Percentiles rank a stretch among this genome's conserved stretches.
Conservation (phyloP, 176 grass and related monocot genomes). For the Oryza meyeriana region DNA sequence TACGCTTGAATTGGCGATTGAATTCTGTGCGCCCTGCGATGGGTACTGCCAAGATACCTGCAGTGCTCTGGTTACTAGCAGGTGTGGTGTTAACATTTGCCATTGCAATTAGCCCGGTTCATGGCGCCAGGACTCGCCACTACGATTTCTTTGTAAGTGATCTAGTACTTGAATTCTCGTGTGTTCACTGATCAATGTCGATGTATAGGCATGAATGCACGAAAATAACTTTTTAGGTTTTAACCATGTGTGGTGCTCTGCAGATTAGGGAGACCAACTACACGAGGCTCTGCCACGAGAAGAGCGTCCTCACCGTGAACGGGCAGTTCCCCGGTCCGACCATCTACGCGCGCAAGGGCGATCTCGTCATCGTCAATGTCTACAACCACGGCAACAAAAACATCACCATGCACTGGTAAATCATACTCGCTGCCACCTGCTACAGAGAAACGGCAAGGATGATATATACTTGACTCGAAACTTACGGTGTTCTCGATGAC, state of each 20-base stretch:
- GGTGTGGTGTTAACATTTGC: constrained; percentile 19
- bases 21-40: constrained; percentile 2
- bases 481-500: neutral
- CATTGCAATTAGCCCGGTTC: neutral
- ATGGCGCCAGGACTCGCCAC: constrained; percentile 19
- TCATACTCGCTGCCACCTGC: neutral
- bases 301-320: constrained; percentile 64
- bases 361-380: constrained; percentile 55
- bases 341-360: constrained; percentile 51
- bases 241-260: neutral
- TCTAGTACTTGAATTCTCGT: neutral
- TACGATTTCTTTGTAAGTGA: constrained; percentile 46
- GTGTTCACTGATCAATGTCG: neutral
- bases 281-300: constrained; percentile 57
- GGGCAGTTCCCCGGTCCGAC: constrained; percentile 68
- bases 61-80: constrained; percentile 21
- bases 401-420: constrained; percentile 73
- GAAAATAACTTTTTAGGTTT: neutral
- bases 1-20: neutral
- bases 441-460: neutral
- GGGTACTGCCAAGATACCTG: neutral
- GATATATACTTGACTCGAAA: neutral
- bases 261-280: constrained; percentile 56
- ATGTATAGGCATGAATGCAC: neutral
- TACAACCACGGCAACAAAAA: constrained; percentile 61